Conservation (phyloP, 2,329 filamentous ascomycete species). For the Thelonectria rubi region DNA sequence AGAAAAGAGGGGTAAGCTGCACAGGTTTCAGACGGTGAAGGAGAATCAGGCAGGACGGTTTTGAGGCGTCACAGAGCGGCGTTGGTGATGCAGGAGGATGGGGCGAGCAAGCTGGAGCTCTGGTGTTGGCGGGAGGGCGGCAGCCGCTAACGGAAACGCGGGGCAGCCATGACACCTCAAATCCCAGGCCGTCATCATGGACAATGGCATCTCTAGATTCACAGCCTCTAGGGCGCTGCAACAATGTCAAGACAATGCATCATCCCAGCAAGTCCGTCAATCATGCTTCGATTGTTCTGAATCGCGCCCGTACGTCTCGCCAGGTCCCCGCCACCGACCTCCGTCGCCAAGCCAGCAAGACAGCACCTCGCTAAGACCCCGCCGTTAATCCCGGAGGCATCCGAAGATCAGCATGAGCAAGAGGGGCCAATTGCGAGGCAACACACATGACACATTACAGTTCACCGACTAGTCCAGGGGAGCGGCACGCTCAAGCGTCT, state of each 20-base stretch:
- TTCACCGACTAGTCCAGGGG: slow-evolving; percentile 19
- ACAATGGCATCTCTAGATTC: background rate
- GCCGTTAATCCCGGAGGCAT: slow-evolving; percentile 9
- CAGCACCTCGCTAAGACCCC: slow-evolving; percentile 11
- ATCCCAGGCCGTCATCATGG: slow-evolving; percentile 15
- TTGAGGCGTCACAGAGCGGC: slow-evolving; percentile 26
- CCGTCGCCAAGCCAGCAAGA: background rate
- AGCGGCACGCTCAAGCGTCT: slow-evolving; percentile 33
- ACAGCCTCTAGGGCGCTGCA: background rate
- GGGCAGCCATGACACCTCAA: slow-evolving; percentile 33
- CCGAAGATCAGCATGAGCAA: slow-evolving; percentile 16
- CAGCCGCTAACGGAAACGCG: slow-evolving; percentile 35
- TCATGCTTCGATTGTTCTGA: slow-evolving; percentile 13
- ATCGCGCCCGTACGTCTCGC: background rate
- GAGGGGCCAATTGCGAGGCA: background rate
- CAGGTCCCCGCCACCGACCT: background rate
- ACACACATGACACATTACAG: slow-evolving; percentile 5
- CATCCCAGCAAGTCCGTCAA: background rate
- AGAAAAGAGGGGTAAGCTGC: slow-evolving; percentile 7
- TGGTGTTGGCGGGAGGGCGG: slow-evolving; percentile 19
- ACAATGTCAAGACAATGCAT: slow-evolving; percentile 7
- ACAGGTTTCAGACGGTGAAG: slow-evolving; percentile 19
- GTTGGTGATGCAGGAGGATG: slow-evolving; percentile 33
- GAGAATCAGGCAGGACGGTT: slow-evolving; percentile 22
- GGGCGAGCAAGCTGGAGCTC: slow-evolving; percentile 34